Evolutionary conservation across 2,329 filamentous ascomycete species (phyloP).

Genomic region (Penicillium paneum): DNA sequence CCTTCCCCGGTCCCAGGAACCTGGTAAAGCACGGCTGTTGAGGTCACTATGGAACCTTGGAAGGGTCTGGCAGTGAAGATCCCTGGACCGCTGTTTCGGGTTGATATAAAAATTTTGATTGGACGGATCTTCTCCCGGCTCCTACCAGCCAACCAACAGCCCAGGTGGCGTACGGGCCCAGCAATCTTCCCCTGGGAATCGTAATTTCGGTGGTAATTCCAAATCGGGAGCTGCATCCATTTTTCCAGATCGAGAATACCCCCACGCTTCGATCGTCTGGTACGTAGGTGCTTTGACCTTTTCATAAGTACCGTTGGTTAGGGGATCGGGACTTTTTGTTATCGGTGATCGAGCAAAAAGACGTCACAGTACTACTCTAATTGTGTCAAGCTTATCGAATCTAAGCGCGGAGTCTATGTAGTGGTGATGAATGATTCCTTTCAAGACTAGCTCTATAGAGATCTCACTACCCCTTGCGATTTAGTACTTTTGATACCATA

Average conservation of each 20-base stretch:
- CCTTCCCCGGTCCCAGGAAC: conserved; percentile 17
- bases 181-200: not conserved
- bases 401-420: no score
- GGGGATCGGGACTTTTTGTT: no score
- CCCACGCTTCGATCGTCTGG: not conserved
- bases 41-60: not conserved
- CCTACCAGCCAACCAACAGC: not conserved
- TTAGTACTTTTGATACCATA: no score
- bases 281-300: not conserved
- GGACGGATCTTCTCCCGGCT: not conserved
- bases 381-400: no score
- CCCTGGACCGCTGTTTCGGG: not conserved
- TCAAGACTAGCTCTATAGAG: no score
- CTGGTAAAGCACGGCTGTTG: conserved; percentile 12
- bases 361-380: no score
- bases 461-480: no score
- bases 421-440: no score
- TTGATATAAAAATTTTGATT: not conserved
- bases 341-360: no score
- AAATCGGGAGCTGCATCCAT: not conserved
- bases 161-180: not conserved
- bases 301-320: no score
- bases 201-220: not conserved
- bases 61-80: not conserved
- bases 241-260: not conserved